Evolutionary conservation across 1,284 basidiomycete species (phyloP).

Genomic region (Phellinidium pouzarii): DNA sequence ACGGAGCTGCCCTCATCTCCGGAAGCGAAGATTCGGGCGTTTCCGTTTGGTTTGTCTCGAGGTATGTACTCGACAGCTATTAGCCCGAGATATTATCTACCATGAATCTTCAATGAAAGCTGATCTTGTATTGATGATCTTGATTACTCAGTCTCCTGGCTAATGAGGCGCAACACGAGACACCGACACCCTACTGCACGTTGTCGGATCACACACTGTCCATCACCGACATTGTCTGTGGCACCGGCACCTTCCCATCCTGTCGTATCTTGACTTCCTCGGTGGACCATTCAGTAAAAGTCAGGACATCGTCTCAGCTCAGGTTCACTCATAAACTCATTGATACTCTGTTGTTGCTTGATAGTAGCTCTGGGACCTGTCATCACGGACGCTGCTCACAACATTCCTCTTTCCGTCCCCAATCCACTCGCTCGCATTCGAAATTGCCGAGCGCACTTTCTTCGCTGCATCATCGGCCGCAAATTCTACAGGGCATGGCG

Average conservation of each 20-base stretch:
- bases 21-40: constrained; percentile 87
- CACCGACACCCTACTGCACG: constrained; percentile 71
- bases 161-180: constrained; percentile 60
- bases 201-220: constrained; percentile 90
- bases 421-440: constrained; percentile 67
- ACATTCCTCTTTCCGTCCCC: constrained; percentile 80
- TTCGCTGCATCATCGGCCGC: constrained; percentile 61
- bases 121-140: constrained; percentile 23
- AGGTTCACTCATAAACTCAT: constrained; percentile 4
- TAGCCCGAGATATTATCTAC: constrained; percentile 17
- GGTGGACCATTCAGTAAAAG: constrained; percentile 90
- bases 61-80: constrained; percentile 39
- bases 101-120: neutral
- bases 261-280: constrained; percentile 79
- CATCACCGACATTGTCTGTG: constrained; percentile 76
- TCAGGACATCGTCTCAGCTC: constrained; percentile 27
- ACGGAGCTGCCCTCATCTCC: constrained; percentile 76
- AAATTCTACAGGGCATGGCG: constrained; percentile 34
- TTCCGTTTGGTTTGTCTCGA: constrained; percentile 84
- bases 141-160: constrained; percentile 43
- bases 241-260: constrained; percentile 72
- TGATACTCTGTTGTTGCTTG: constrained; percentile 12
- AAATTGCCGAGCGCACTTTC: constrained; percentile 80
- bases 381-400: constrained; percentile 70
- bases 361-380: constrained; percentile 73